These are phyloP conservation scores for Stachybotrys echinatus DNA, from an alignment of 2,329 filamentous ascomycete species.

Conservation along the genomic window DNA sequence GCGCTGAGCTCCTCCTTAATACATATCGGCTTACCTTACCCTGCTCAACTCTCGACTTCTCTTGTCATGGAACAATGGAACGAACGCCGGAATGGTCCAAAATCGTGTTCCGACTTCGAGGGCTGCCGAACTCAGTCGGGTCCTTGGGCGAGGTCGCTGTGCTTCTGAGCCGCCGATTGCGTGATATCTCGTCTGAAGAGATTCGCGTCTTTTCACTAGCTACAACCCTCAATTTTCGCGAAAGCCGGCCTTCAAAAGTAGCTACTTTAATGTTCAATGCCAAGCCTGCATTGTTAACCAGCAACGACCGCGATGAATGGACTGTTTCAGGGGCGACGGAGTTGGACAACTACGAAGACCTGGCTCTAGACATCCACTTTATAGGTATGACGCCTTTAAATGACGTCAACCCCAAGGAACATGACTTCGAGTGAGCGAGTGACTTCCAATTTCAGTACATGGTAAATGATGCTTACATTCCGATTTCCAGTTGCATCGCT, in stretches of 20 bases:
- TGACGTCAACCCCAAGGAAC: neutral
- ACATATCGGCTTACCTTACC: too few relatives aligned
- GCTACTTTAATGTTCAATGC: neutral
- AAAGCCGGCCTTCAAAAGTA: neutral
- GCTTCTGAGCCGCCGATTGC: neutral
- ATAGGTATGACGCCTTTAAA: constrained; percentile 1
- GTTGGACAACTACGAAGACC: neutral
- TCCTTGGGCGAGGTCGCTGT: neutral
- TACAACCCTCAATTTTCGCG: neutral
- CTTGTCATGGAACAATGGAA: neutral
- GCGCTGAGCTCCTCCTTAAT: too few relatives aligned
- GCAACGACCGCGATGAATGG: neutral
- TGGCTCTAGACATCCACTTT: neutral
- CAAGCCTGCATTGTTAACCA: neutral
- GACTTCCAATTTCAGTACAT: neutral
- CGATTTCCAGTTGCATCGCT: neutral
- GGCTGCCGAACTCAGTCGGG: neutral
- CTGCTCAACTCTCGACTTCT: neutral
- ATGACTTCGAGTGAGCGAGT: neutral
- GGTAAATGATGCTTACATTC: neutral
- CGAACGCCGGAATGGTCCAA: neutral
- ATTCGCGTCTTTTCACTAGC: neutral
- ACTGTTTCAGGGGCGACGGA: neutral
- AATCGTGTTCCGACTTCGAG: neutral
- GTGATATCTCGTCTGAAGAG: neutral